These are phyloP conservation scores for Penicillium goetzii DNA, from an alignment of 495 filamentous ascomycete species.

Conservation along the genomic window DNA sequence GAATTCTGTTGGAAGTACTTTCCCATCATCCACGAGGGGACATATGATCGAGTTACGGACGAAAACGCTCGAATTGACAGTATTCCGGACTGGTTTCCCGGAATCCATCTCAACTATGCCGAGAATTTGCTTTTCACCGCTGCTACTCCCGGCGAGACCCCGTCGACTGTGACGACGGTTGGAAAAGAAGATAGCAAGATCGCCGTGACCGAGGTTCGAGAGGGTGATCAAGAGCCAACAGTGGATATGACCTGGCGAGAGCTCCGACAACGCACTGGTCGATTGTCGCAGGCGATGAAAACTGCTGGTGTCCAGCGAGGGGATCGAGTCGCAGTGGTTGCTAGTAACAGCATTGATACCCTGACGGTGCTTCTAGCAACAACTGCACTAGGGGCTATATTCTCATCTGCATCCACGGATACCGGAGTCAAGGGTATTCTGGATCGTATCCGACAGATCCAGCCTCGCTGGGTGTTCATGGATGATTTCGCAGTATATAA, in stretches of 20 bases:
- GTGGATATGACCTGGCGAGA: constrained; percentile 65
- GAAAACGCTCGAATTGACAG: constrained; percentile 23
- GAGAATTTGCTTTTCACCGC: constrained; percentile 69
- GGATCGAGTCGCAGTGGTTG: constrained; percentile 75
- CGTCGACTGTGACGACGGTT: constrained; percentile 14
- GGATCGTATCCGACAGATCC: constrained; percentile 70
- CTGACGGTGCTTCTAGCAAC: constrained; percentile 65
- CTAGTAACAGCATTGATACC: constrained; percentile 71
- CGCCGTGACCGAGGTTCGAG: constrained; percentile 69
- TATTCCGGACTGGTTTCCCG: constrained; percentile 45
- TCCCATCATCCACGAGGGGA: constrained; percentile 21
- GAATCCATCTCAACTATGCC: constrained; percentile 73
- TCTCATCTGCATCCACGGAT: constrained; percentile 73
- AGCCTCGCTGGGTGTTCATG: constrained; percentile 73
- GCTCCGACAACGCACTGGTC: constrained; percentile 57
- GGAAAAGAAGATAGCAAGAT: constrained; percentile 72
- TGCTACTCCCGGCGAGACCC: neutral
- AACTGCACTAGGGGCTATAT: constrained; percentile 67
- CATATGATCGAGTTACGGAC: constrained; percentile 17
- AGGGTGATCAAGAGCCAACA: constrained; percentile 60
- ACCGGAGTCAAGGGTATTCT: constrained; percentile 77
- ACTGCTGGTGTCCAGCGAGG: constrained; percentile 64
- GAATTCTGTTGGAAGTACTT: constrained; percentile 27
- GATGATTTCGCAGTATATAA: constrained; percentile 80
- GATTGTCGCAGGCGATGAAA: constrained; percentile 62